Evolutionary conservation across 2,329 filamentous ascomycete genomes (phyloP), one percentile per base, ranked within the genome.

Genomic region (Trichoderma sp.): DNA sequence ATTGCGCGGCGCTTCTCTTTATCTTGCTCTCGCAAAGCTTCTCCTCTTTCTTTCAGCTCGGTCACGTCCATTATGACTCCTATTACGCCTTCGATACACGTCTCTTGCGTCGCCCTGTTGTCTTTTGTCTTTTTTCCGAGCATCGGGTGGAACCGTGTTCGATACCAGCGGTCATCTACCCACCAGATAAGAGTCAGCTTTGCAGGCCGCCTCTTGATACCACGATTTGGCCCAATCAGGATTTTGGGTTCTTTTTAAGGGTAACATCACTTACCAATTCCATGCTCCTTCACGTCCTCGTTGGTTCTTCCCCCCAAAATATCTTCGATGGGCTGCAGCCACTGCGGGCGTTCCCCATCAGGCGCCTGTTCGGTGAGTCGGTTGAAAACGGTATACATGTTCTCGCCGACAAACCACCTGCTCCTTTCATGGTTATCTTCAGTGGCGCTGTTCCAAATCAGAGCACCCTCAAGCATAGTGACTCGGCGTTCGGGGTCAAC

Each of bases 41-140:
- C 81, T 72, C 90, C 90, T 66, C 88, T 85, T 68, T 86, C 82
- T 71, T 90, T 90, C 32, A 93, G 78, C 73, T 93, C 90, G 0
- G 91, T 94, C 6, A 94, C 87, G 74, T 94, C 91, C 86, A 93
- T 91, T 56, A 90, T 90, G n/a, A 94, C 87, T 2, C 90, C 91
- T 68, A 93, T 92, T 2, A 92, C 90, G 1, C 91, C 91, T 71
- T 92, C 89, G 24, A 93, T 83, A 60, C 82, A 85, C 3, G 81
- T 78, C 16, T 86, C 82, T 16, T 78, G 72, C 4, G 72, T 79
- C 3, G 79, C 80, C 72, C 83, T 83, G 16, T 83, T 81, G 16
- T 87, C 86, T 34, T 82, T 81, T 1, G 85, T 81, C 55, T 85
- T 84, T 66, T 88, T 87, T 16, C 84, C 85, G 26, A 87, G 78